These are phyloP conservation scores for Euphrasia confusa DNA, from an alignment of 257 asterid genomes.

Conservation along the genomic window DNA sequence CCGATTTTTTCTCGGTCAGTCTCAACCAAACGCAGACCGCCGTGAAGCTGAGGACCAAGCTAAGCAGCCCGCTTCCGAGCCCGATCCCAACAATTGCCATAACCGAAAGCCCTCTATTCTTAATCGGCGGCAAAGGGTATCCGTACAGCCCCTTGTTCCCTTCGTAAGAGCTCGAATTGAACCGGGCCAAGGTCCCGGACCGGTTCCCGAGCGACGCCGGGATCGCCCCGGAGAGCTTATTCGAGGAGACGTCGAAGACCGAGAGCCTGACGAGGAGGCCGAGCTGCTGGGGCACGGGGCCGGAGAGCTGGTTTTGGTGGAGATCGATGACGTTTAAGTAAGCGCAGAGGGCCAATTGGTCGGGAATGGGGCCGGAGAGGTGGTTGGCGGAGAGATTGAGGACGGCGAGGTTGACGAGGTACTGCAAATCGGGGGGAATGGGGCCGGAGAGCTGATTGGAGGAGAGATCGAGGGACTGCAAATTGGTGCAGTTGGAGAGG, in stretches of 20 bases:
- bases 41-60: slow-evolving; percentile 77
- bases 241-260: slow-evolving; percentile 69
- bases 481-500: slow-evolving; percentile 84
- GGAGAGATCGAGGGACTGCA: slow-evolving; percentile 86
- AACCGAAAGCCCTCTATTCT: slow-evolving; percentile 59
- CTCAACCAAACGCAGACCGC: slow-evolving; percentile 92
- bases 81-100: slow-evolving; percentile 91
- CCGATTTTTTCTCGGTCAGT: slow-evolving; percentile 60
- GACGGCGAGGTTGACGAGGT: slow-evolving; percentile 74
- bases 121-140: slow-evolving; percentile 74
- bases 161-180: slow-evolving; percentile 66
- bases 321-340: slow-evolving; percentile 88
- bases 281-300: slow-evolving; percentile 69
- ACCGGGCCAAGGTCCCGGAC: slow-evolving; percentile 59
- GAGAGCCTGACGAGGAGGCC: slow-evolving; percentile 68
- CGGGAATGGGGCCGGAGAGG: slow-evolving; percentile 65
- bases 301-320: slow-evolving; percentile 64
- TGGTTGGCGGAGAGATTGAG: slow-evolving; percentile 70
- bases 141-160: slow-evolving; percentile 87
- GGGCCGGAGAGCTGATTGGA: slow-evolving; percentile 67
- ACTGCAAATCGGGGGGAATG: slow-evolving; percentile 66
- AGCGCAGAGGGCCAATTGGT: slow-evolving; percentile 68
- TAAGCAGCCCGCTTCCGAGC: slow-evolving; percentile 78
- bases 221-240: slow-evolving; percentile 63
- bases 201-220: slow-evolving; percentile 72